A percentile compares a stretch with the other conserved stretches of the same genome.
Conservation (phyloP, 495 filamentous ascomycete genomes). For the Penicillium bovifimosum region DNA sequence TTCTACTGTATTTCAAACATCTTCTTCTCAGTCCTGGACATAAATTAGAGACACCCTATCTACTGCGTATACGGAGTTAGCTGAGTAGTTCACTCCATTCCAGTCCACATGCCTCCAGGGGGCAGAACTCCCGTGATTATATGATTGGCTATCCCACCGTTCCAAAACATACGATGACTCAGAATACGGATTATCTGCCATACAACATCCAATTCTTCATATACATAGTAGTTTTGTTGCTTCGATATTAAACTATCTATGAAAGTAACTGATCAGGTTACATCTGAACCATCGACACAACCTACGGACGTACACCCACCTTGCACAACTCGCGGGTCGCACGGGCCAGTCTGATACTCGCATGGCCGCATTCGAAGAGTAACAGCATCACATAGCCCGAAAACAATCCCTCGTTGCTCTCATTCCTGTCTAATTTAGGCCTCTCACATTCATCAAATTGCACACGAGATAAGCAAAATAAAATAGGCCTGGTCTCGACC, state of each 20-base stretch:
- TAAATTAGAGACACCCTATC: neutral
- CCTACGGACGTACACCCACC: neutral
- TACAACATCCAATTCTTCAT: no score
- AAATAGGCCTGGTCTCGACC: neutral
- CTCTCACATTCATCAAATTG: conserved; percentile 1
- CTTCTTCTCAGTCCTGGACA: neutral
- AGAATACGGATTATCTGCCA: no score
- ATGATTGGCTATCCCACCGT: neutral
- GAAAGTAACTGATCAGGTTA: no score
- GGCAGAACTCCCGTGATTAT: neutral
- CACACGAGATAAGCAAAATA: neutral
- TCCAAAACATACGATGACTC: neutral
- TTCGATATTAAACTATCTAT: no score
- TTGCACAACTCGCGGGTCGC: conserved; percentile 1
- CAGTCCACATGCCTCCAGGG: neutral
- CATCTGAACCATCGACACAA: neutral
- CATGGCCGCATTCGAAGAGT: neutral
- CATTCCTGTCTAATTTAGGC: neutral
- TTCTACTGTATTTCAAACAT: no score
- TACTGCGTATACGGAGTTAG: neutral
- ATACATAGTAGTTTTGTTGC: no score
- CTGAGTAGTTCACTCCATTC: neutral
- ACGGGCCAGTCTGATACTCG: conserved; percentile 1
- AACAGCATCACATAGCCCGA: neutral
- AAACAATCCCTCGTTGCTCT: neutral